Evolutionary conservation across 1,284 basidiomycete genomes (phyloP).

Genomic region (Mycosarcoma maydis): DNA sequence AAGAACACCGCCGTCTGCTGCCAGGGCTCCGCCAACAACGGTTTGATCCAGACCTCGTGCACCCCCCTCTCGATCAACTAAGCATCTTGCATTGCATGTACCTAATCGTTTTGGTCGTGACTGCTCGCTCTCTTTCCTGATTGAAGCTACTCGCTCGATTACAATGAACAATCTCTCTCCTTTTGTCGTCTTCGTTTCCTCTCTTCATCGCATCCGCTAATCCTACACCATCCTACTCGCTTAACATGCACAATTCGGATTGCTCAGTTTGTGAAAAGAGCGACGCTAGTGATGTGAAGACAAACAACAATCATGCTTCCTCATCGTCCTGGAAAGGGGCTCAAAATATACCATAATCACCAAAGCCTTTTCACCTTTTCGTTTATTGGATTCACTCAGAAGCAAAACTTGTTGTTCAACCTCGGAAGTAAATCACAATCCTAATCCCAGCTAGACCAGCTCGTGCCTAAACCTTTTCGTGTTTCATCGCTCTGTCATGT

Average conservation of each 20-base stretch:
- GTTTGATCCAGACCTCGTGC: conserved; percentile 52
- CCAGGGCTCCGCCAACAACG: conserved; percentile 46
- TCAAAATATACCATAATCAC: too few relatives aligned
- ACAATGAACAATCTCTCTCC: neutral
- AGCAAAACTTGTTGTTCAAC: too few relatives aligned
- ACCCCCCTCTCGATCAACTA: conserved; percentile 52
- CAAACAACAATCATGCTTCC: too few relatives aligned
- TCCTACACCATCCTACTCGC: conserved; percentile 4
- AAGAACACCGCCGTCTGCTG: conserved; percentile 51
- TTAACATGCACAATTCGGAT: too few relatives aligned
- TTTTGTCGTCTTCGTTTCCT: neutral
- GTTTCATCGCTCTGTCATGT: neutral
- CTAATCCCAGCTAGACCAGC: too few relatives aligned
- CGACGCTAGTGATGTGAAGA: too few relatives aligned
- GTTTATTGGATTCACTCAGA: too few relatives aligned
- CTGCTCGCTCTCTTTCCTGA: conserved; percentile 1
- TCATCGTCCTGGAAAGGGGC: too few relatives aligned
- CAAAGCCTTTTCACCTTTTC: too few relatives aligned
- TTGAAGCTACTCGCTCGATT: neutral
- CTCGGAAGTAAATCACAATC: too few relatives aligned
- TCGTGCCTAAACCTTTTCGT: neutral
- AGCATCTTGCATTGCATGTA: conserved; percentile 1
- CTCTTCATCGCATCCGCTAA: conserved; percentile 14
- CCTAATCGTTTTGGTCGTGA: neutral
- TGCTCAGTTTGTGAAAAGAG: too few relatives aligned